phyloP scores from a whole-genome alignment of 495 filamentous ascomycete genomes.

The Tuber indicum region DNA sequence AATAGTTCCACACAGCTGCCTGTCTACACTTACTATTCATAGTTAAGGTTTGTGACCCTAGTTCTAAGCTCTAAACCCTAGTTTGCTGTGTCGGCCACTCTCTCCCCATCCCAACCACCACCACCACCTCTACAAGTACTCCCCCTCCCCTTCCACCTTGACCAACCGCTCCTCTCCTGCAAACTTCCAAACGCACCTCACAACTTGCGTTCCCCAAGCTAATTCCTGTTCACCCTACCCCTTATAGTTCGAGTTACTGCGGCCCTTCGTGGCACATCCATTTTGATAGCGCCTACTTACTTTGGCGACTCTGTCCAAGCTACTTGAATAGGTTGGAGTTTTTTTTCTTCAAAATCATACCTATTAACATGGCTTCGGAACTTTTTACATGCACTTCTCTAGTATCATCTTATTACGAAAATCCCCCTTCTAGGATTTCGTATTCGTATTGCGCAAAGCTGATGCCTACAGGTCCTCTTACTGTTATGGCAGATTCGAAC shows the following conservation, averaged over 20 bases:
- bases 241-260: not conserved
- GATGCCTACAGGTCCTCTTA: conserved; percentile 51
- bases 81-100: conserved; percentile 6
- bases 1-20: not conserved
- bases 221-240: not conserved
- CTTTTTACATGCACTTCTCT: conserved; percentile 12
- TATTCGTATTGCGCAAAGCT: conserved; percentile 22
- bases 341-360: conserved; percentile 9
- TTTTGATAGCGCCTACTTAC: conserved; percentile 29
- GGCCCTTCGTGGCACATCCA: conserved; percentile 23
- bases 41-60: conserved; percentile 1
- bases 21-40: not conserved
- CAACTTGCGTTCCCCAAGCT: not conserved
- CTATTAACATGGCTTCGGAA: not conserved
- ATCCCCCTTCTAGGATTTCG: not conserved
- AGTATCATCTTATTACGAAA: conserved; percentile 11
- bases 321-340: conserved; percentile 39
- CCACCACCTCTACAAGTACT: conserved; percentile 11
- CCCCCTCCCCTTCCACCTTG: conserved; percentile 21
- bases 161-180: conserved; percentile 12
- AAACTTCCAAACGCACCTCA: conserved; percentile 18
- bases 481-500: conserved; percentile 76
- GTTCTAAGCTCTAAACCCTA: not conserved
- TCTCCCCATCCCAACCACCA: conserved; percentile 19
- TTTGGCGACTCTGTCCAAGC: conserved; percentile 39